Evolutionary conservation across 768 basidiomycete genomes (phyloP), one percentile per base, ranked within the genome.

Genomic region (Cyathus striatus): DNA sequence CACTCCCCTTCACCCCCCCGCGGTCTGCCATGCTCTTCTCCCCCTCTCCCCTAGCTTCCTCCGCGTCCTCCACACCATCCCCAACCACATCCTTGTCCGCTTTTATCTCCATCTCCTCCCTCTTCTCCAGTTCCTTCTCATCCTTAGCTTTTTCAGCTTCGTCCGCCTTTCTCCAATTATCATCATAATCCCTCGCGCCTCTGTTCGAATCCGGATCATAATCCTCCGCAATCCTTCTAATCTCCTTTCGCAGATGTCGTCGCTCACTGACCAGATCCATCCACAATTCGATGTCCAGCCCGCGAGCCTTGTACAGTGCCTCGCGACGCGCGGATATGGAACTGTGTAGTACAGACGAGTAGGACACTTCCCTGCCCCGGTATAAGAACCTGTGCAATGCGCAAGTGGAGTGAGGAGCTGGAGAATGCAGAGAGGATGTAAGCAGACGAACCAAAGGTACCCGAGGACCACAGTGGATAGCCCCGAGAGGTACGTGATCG

Each of bases 401-500:
- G n/a, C n/a, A n/a, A n/a, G n/a, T 23, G 17, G 26, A 10, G 16
- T 3, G 30, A 24, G 17, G 18, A 4, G 40, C 18, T 23, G n/a
- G 18, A 21, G 22, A 23, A 21, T 10, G 14, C n/a, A 7, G 33
- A 12, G 32, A 12, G 35, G 16, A 42, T 18, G 13, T 17, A 27
- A 22, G 14, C n/a, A 4, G 12, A 51, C 53, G 25, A 36, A 78
- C 77, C 78, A 81, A 2, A 79, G 64, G 52, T 82, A 81, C 1
- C 78, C 76, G n/a, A 73, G 66, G 27, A 81, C 72, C 43, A 83
- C 79, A 6, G 70, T 79, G 0, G 76, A 74, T 5, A 83, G 58
- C 3, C 78, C 79, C 13, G 77, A 79, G n/a, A 83, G 63, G 55
- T 82, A 81, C 3, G 79, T 84, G 32, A 83, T 68, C 0, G 83